Evolutionary conservation across 305 asterid genomes (phyloP), one percentile per base, ranked within the genome.

Genomic region (Fraxinus xanthoxyloides): DNA sequence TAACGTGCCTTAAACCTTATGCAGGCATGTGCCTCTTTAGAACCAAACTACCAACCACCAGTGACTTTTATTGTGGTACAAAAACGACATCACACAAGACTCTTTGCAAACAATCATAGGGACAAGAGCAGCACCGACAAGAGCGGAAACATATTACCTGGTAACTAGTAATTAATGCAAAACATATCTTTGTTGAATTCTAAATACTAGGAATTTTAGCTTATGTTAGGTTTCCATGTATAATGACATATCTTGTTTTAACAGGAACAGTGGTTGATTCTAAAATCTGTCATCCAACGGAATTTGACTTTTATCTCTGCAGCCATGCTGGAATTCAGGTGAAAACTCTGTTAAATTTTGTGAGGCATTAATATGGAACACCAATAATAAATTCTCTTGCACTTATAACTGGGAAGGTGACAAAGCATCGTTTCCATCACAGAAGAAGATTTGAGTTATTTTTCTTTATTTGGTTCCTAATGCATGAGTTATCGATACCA

Each of bases 311-410:
- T 81, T 96, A 96, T 82, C 97, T 96, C 13, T 96, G 99, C 72
- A 96, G 99, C 89, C 99, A 96, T 83, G 98, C 99, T 76, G 99
- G 98, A 72, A 93, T 96, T 87, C 98, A 96, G 98, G 98, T 94
- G 85, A 82, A 69, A 79, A 72, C 76, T 15, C 24, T 7, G 28
- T 19, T 34, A 7, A n/a, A 6, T 72, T 17, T 28, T 28, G 74
- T 12, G 74, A 67, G 74, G 9, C 13, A 43, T 2, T 65, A 34
- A 1, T 67, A 26, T 28, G 74, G 36, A 67, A 67, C 13, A 67
- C 26, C 21, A 34, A 19, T 17, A 70, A 77, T n/a, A 36, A 63
- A 24, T 23, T 63, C 72, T 23, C 7, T 63, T 77, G 30, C 34
- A 30, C 30, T 24, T 61, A 23, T 61, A 61, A 24, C 17, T 61